Conservation (phyloP, 441 rosid genomes). For the Populus trichocarpa region DNA sequence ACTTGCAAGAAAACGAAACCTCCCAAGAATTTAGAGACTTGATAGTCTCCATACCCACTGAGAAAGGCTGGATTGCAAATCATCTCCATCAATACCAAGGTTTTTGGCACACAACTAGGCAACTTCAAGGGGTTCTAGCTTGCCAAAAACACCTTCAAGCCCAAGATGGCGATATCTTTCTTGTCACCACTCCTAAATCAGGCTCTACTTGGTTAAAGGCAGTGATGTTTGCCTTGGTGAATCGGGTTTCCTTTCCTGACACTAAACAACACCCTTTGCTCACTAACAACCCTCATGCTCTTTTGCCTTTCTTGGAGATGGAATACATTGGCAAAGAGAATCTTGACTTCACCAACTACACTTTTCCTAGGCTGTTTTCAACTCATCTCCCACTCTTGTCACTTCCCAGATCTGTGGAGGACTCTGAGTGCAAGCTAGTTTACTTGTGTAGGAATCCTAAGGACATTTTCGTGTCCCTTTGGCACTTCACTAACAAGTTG, state of each 20-base stretch:
- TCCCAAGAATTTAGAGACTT: slow-evolving; percentile 37
- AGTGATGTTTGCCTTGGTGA: slow-evolving; percentile 42
- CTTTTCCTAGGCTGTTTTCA: slow-evolving; percentile 47
- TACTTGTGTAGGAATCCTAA: slow-evolving; percentile 68
- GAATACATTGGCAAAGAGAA: slow-evolving; percentile 20
- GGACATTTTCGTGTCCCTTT: slow-evolving; percentile 61
- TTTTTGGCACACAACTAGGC: slow-evolving; percentile 35
- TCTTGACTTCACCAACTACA: slow-evolving; percentile 26
- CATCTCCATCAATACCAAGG: slow-evolving; percentile 39
- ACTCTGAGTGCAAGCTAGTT: slow-evolving; percentile 47
- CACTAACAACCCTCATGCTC: slow-evolving; percentile 44
- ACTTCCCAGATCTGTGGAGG: slow-evolving; percentile 37
- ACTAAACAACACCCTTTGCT: slow-evolving; percentile 46
- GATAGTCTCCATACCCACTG: slow-evolving; percentile 37
- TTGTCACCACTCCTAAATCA: slow-evolving; percentile 51
- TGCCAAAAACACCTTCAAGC: slow-evolving; percentile 46
- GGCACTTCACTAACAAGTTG: slow-evolving; percentile 58
- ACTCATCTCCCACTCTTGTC: slow-evolving; percentile 42
- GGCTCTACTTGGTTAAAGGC: slow-evolving; percentile 77
- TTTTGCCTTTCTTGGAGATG: slow-evolving; percentile 49
- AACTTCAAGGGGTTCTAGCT: slow-evolving; percentile 29
- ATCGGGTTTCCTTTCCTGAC: slow-evolving; percentile 30
- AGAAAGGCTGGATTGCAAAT: slow-evolving; percentile 38
- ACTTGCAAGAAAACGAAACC: slow-evolving; percentile 28
- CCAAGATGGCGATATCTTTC: slow-evolving; percentile 37